phyloP scores from a whole-genome alignment of 1,139 yeast species.

The Blastobotrys apis region DNA sequence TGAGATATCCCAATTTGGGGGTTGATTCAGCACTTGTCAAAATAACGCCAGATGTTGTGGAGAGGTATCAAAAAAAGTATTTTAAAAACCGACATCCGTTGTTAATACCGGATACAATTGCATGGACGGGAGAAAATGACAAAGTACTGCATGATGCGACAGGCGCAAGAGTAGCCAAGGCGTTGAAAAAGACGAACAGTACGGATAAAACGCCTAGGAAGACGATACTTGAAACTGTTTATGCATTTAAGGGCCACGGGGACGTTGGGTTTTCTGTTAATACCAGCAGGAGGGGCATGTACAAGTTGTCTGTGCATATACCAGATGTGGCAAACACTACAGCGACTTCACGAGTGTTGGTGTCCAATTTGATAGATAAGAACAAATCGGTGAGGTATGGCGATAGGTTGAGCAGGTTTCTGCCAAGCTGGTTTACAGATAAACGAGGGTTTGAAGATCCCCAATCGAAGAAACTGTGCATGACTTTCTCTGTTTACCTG shows the following conservation, averaged over 20 bases:
- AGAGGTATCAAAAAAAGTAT: neutral
- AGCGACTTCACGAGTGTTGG: constrained; percentile 9
- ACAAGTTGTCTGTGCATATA: constrained; percentile 17
- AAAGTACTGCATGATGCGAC: too few species aligned
- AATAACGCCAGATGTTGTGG: constrained; percentile 11
- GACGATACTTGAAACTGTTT: neutral
- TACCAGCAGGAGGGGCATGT: constrained; percentile 3
- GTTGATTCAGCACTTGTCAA: constrained; percentile 20
- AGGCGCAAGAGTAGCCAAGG: neutral
- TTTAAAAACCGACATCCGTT: constrained; percentile 14
- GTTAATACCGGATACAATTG: constrained; percentile 13
- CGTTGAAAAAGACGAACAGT: neutral
- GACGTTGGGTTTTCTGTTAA: constrained; percentile 22
- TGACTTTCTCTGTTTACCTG: constrained; percentile 19
- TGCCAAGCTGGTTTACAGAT: neutral
- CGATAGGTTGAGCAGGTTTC: neutral
- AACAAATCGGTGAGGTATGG: constrained; percentile 7
- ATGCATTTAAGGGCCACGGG: constrained; percentile 5
- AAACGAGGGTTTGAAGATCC: neutral
- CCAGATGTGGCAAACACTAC: constrained; percentile 16
- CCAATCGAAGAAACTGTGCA: constrained; percentile 10
- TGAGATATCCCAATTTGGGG: constrained; percentile 20
- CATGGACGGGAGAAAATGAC: neutral
- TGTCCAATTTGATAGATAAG: constrained; percentile 7
- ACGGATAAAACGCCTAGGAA: constrained; percentile 3